Evolutionary conservation across 805 yeast species (phyloP).

Genomic region (Ogataea haglerorum): DNA sequence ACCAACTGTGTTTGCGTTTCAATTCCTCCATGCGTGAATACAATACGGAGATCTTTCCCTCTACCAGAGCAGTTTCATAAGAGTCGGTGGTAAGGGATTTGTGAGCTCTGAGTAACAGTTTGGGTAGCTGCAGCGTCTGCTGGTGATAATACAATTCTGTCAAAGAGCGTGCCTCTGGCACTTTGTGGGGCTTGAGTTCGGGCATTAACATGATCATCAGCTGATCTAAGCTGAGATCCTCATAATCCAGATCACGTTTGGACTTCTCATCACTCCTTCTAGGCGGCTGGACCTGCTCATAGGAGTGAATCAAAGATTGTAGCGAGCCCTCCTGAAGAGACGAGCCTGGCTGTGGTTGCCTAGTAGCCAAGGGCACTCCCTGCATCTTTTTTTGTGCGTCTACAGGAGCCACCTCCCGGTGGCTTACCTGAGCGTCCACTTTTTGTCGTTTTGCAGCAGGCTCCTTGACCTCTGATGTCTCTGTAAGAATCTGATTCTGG

Average conservation of each 20-base stretch:
- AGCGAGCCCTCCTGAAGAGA: conserved; percentile 27
- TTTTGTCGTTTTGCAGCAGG: conserved; percentile 16
- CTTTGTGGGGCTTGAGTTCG: conserved; percentile 49
- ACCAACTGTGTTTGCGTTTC: conserved; percentile 85
- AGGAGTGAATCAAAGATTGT: conserved; percentile 28
- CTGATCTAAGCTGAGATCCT: conserved; percentile 42
- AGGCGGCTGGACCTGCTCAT: conserved; percentile 20
- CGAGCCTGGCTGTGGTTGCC: neutral
- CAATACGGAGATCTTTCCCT: conserved; percentile 86
- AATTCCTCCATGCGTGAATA: conserved; percentile 90
- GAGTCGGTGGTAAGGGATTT: conserved; percentile 82
- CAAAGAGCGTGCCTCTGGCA: conserved; percentile 60
- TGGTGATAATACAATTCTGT: conserved; percentile 85
- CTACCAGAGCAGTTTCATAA: conserved; percentile 79
- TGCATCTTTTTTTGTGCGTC: conserved; percentile 1
- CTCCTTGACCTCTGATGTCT: conserved; percentile 8
- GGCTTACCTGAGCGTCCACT: conserved; percentile 1
- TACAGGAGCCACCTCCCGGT: neutral
- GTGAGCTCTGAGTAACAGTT: conserved; percentile 78
- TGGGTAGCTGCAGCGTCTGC: conserved; percentile 81
- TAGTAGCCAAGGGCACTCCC: neutral
- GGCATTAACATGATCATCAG: conserved; percentile 46
- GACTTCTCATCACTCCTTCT: conserved; percentile 30
- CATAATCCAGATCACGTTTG: conserved; percentile 32
- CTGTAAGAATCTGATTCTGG: conserved; percentile 13